Evolutionary conservation across 305 asterid genomes (phyloP), one percentile per base, ranked within the genome.

Genomic region (Caryopteris hybrid): DNA sequence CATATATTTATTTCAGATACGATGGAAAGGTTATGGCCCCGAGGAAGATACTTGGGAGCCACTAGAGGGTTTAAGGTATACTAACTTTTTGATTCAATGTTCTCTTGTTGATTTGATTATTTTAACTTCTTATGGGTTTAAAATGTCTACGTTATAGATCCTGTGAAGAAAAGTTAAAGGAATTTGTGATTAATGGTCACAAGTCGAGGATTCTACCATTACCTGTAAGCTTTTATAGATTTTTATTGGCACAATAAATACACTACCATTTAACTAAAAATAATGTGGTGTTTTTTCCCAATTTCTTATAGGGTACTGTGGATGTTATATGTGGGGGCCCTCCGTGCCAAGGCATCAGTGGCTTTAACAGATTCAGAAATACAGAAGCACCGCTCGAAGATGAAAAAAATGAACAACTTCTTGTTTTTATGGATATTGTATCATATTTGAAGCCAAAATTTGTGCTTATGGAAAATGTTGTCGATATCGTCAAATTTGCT

Each of bases 301-400:
- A n/a, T 63, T 54, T 34, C 38, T 1, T 71, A 25, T 21, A 93
- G 99, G 99, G 96, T 3, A 51, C 66, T 18, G 93, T 89, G 31
- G 99, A 91, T 82, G 96, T 91, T 8, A 71, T 91, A 55, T 94
- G 99, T 36, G 97, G 97, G 2, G 99, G 99, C 0, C 99, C 97
- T 4, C 99, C 99, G 0, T 94, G 99, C 61, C 97, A 94, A 84
- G 99, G 99, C 42, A 89, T 94, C 14, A 94, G 99, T 71, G 99
- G 96, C 2, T 91, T 78, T 52, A 94, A 94, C 39, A 78, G 99
- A 25, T 89, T 83, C 39, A 75, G 99, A 33, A 78, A 94, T 62
- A 65, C 13, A 50, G 74, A 75, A 0, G 55, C 83, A 1, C 99
- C 97, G 0, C 76, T 94, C 3, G 64, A 66, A 14, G 99, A 89